Evolutionary conservation across 768 basidiomycete species (phyloP), one percentile per base, ranked within the genome.

Genomic region (Cystofilobasidium ferigula): DNA sequence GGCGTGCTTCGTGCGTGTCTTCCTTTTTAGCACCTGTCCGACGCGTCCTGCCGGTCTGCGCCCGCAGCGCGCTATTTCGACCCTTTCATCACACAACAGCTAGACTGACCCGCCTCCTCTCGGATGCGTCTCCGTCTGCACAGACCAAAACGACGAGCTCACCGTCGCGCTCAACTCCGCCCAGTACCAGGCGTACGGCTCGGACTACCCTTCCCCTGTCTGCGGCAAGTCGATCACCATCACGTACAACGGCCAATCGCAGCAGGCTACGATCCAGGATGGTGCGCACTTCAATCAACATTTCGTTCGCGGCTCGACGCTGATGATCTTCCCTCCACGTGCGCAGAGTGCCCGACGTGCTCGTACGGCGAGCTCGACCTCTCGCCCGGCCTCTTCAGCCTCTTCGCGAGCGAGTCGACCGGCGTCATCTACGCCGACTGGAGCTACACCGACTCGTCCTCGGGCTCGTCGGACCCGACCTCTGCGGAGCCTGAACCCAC

Each of bases 351-450:
- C 73, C 82, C 83, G 53, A 82, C 80, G 24, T 89, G 88, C 73
- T 82, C 82, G 30, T 80, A 73, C 42, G 81, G 79, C 28, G 87
- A 82, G 45, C 80, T 89, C 30, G 88, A 90, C 76, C 78, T 89
- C 63, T 84, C 84, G 34, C 71, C 75, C 13, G 83, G 84, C 58
- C 79, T 89, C 56, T 89, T 90, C 76, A 40, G 32, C 26, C 24
- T 28, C 59, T 47, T 66, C 51, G 58, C 58, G 16, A 28, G 56
- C 56, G 13, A 57, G 43, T 8, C 14, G 20, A 10, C 36, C 14
- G 63, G 59, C 32, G 58, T 54, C 28, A 12, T 54, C 28, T 30
- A 12, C 26, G 30, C 7, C 14, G 32, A 32, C 51, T 54, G 51
- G 51, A 30, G 51, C 28, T 54, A 54, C 51, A 28, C 28, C 47